phyloP scores from a whole-genome alignment of 108 stramenopile genomes.

The Nannochloropsis salina region DNA sequence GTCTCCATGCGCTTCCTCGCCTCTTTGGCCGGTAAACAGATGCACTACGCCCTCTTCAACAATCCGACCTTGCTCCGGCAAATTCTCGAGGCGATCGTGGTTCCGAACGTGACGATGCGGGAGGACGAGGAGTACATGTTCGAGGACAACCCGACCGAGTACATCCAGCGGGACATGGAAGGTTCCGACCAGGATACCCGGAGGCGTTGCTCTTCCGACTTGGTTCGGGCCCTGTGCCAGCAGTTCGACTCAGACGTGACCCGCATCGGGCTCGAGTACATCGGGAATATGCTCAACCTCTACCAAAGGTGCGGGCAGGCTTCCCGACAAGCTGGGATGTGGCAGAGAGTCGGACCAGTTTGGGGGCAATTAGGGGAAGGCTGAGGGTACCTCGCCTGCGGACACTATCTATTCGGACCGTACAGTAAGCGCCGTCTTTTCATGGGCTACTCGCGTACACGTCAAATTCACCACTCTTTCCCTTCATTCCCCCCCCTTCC shows the following conservation, averaged over 20 bases:
- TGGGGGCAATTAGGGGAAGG: too few species aligned
- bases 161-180: conserved; percentile 91
- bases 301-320: conserved; percentile 46
- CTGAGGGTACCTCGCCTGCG: too few species aligned
- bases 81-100: conserved; percentile 80
- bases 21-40: conserved; percentile 71
- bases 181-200: conserved; percentile 85
- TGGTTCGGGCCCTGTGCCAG: conserved; percentile 82
- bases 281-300: conserved; percentile 67
- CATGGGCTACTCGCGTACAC: too few species aligned
- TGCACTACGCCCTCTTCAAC: conserved; percentile 76
- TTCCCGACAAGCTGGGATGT: background rate
- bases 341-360: too few species aligned
- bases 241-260: conserved; percentile 79
- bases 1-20: conserved; percentile 82
- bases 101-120: conserved; percentile 85
- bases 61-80: conserved; percentile 64
- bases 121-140: conserved; percentile 77
- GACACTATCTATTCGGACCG: too few species aligned
- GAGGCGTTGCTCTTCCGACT: conserved; percentile 79
- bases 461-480: background rate
- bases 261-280: conserved; percentile 69
- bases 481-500: background rate
- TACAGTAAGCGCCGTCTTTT: too few species aligned
- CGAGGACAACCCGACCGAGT: conserved; percentile 92